Percentiles rank a stretch among this genome's conserved stretches.
Conservation (phyloP, 352 stramenopile genomes). For the Phytophthora ramorum region DNA sequence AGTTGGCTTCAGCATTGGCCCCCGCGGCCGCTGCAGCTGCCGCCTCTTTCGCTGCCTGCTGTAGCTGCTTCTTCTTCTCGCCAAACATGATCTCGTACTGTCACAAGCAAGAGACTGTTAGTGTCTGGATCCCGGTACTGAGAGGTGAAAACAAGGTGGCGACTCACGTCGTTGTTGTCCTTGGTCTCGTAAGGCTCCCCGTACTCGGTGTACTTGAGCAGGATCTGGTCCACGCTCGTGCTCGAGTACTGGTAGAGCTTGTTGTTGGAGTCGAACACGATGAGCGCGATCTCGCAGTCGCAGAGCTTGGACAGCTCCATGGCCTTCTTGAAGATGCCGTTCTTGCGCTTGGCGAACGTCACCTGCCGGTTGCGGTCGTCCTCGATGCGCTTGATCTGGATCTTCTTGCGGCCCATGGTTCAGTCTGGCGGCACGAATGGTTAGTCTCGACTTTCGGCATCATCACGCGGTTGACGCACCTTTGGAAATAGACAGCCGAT, state of each 20-base stretch:
- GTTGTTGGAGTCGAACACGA: conserved; percentile 89
- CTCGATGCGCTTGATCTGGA: conserved; percentile 89
- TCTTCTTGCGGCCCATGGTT: conserved; percentile 81
- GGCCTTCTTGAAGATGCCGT: conserved; percentile 88
- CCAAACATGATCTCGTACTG: conserved; percentile 88
- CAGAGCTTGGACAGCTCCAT: conserved; percentile 90
- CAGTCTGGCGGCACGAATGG: conserved; percentile 30
- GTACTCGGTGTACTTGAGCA: conserved; percentile 90
- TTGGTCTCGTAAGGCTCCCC: conserved; percentile 85
- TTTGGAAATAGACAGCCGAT: conserved; percentile 44
- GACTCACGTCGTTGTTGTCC: conserved; percentile 83
- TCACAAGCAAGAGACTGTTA: neutral
- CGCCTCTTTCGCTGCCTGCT: conserved; percentile 53
- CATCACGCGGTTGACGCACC: conserved; percentile 25
- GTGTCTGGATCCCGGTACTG: too few species aligned
- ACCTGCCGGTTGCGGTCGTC: conserved; percentile 87
- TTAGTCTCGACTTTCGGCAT: conserved; percentile 17
- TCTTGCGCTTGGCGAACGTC: conserved; percentile 87
- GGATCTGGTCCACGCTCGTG: conserved; percentile 81
- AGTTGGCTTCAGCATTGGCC: conserved; percentile 45
- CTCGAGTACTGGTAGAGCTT: conserved; percentile 89
- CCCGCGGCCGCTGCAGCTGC: conserved; percentile 37
- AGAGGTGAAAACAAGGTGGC: neutral
- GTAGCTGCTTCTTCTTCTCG: conserved; percentile 76
- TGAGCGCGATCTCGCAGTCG: conserved; percentile 87